These are phyloP conservation scores for Lagenidium giganteum DNA, from an alignment of 352 stramenopile species.

Conservation along the genomic window DNA sequence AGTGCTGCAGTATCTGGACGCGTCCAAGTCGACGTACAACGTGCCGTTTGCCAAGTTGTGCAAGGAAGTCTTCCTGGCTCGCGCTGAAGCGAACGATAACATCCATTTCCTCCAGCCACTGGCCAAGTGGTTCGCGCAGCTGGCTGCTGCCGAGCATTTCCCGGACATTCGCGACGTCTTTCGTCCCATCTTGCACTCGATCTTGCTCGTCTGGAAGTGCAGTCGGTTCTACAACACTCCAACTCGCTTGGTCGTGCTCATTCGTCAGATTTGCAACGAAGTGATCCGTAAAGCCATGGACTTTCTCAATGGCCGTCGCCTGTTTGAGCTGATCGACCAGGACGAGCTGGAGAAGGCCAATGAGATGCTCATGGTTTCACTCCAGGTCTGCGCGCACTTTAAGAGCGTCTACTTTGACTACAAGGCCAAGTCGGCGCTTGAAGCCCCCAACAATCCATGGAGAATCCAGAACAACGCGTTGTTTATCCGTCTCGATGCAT, in stretches of 20 bases:
- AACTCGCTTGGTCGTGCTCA: slow-evolving; percentile 78
- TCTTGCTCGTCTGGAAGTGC: slow-evolving; percentile 91
- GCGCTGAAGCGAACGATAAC: slow-evolving; percentile 86
- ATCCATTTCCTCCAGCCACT: slow-evolving; percentile 81
- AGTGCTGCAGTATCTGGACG: slow-evolving; percentile 84
- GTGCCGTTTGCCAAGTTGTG: slow-evolving; percentile 90
- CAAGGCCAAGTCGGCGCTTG: slow-evolving; percentile 76
- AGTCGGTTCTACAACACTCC: slow-evolving; percentile 90
- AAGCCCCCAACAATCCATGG: slow-evolving; percentile 87
- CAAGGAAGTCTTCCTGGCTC: slow-evolving; percentile 87
- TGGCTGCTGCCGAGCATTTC: slow-evolving; percentile 33
- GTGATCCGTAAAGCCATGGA: slow-evolving; percentile 71
- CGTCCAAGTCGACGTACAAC: slow-evolving; percentile 89
- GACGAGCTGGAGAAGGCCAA: slow-evolving; percentile 70
- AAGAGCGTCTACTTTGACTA: slow-evolving; percentile 93
- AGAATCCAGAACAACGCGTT: slow-evolving; percentile 89
- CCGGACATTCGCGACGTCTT: slow-evolving; percentile 66
- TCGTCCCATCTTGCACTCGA: slow-evolving; percentile 79
- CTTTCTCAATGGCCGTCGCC: slow-evolving; percentile 60
- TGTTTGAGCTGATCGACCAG: slow-evolving; percentile 82
- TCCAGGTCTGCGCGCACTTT: slow-evolving; percentile 85
- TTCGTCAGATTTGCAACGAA: slow-evolving; percentile 88
- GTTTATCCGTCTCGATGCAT: slow-evolving; percentile 87
- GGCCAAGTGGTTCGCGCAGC: slow-evolving; percentile 46
- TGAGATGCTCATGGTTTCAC: slow-evolving; percentile 56